Base-by-base conservation (phyloP, 352 stramenopile species). In the Phytophthora agathidicida region DNA sequence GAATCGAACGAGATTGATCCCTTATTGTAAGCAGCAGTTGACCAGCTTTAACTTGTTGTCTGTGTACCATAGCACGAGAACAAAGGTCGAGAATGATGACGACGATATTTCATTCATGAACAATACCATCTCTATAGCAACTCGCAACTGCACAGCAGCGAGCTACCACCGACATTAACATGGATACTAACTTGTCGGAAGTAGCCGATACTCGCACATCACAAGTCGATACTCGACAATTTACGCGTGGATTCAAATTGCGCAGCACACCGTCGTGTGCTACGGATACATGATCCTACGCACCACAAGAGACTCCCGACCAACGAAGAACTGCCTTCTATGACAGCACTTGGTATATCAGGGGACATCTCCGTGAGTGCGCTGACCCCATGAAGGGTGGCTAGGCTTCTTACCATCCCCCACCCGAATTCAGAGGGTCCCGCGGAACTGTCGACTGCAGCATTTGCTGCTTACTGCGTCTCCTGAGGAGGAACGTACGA, bases 401-500 rank as follows among this genome's bases (percentile, higher is more conserved):
- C 54, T 44, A 61, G 61, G 37, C 61, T 58, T 59, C 38, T 62
- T 47, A 63, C 33, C 36, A 71, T 37, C 65, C 56, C 36, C 61
- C 60, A 68, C 45, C 39, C 46, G 37, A 63, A 64, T 72, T 67
- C 63, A 76, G 68, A 76, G 38, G 48, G 44, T 65, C 57, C 42
- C 62, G 56, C 46, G 32, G 36, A 62, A 39, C 26, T 36, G 32
- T 43, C 38, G 38, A 37, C 22, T 50, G 22, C 4, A 64, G 19
- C 16, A 20, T 39, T 64, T 38, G 4, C 13, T 38, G 27, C 24
- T 44, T 45, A 63, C 35, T 62, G 33, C 35, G 58, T 47, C 24
- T 65, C 47, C 19, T 69, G 51, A 31, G 47, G 19, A 65, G 76
- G 68, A 10, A 84, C 76, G 65, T 86, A 94, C 53, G 77, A 86